Evolutionary conservation across 345 rosid genomes (phyloP).

Genomic region (Aquilaria sinensis): DNA sequence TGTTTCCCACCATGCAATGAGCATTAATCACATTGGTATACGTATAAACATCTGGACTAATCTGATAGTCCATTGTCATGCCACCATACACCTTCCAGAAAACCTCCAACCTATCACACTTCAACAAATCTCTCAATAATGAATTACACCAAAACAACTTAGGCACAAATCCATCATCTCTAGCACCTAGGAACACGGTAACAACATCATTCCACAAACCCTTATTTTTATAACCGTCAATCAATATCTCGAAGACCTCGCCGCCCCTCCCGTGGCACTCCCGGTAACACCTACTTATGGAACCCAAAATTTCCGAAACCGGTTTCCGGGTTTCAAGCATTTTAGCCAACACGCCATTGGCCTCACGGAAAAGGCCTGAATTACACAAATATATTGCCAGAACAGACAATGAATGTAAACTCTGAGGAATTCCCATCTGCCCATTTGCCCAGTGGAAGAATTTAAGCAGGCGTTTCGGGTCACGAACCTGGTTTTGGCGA

Average conservation of each 20-base stretch:
- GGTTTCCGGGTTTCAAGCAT: constrained; percentile 41
- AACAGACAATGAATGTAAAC: constrained; percentile 44
- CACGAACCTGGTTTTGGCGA: constrained; percentile 31
- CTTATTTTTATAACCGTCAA: constrained; percentile 48
- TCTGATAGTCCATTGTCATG: constrained; percentile 37
- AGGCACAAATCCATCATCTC: constrained; percentile 30
- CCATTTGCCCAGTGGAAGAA: constrained; percentile 62
- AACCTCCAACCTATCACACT: constrained; percentile 36
- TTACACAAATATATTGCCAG: constrained; percentile 47
- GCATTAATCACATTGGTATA: constrained; percentile 52
- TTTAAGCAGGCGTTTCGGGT: constrained; percentile 45
- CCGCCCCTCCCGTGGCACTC: constrained; percentile 23
- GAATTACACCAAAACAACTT: constrained; percentile 42
- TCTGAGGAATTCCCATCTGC: constrained; percentile 28
- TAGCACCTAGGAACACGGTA: constrained; percentile 27
- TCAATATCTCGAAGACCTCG: constrained; percentile 39
- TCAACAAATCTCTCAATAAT: constrained; percentile 56
- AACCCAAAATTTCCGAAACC: constrained; percentile 37
- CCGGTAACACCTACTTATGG: constrained; percentile 35
- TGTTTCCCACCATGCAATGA: constrained; percentile 48
- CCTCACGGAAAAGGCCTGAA: constrained; percentile 33
- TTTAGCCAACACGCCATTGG: constrained; percentile 28
- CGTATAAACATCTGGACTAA: constrained; percentile 44
- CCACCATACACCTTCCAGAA: constrained; percentile 57
- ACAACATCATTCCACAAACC: constrained; percentile 47